These are phyloP conservation scores for Cocos nucifera DNA, from an alignment of 176 grass and related monocot species.

Conservation along the genomic window DNA sequence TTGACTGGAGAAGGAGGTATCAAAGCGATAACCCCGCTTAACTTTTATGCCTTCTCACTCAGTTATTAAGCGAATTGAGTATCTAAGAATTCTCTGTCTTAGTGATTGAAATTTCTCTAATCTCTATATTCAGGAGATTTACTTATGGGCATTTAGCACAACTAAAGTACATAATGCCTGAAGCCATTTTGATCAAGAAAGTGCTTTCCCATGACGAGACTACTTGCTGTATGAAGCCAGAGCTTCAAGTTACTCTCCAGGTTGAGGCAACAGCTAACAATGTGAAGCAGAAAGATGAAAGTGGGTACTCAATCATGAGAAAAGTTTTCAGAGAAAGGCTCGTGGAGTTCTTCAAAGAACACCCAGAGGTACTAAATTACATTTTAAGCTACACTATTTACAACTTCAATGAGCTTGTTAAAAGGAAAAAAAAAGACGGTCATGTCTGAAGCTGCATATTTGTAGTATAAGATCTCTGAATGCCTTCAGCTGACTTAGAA, in stretches of 20 bases:
- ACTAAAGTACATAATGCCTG: constrained; percentile 71
- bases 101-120: constrained; percentile 2
- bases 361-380: constrained; percentile 47
- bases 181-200: constrained; percentile 60
- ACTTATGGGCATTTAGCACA: constrained; percentile 66
- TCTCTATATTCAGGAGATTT: constrained; percentile 52
- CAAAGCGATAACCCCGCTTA: no score
- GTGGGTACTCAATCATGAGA: constrained; percentile 43
- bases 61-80: no score
- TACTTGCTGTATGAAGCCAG: constrained; percentile 82
- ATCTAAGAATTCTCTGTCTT: neutral
- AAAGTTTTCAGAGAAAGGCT: constrained; percentile 69
- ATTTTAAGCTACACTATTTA: no score
- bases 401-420: no score
- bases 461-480: no score
- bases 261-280: constrained; percentile 25
- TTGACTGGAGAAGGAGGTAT: no score
- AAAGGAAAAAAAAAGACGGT: no score
- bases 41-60: no score
- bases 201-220: constrained; percentile 53
- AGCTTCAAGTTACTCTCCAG: constrained; percentile 59
- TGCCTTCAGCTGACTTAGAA: no score
- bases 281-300: constrained; percentile 53
- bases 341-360: constrained; percentile 51
- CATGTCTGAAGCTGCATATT: no score